phyloP scores from a whole-genome alignment of 805 yeast species.

The Jamesozyma gamospora region DNA sequence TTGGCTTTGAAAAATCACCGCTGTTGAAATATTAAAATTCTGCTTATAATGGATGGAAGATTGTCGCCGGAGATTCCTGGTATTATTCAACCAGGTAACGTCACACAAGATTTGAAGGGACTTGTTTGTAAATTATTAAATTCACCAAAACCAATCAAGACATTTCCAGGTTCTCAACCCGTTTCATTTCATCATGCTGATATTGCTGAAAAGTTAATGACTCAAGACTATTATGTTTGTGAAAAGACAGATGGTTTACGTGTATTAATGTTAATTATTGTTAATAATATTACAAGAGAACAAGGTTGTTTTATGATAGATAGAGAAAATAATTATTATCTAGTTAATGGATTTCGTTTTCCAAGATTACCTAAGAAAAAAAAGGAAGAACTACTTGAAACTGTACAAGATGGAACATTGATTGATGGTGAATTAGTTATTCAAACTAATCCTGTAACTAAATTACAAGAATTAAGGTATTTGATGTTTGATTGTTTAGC shows the following conservation, averaged over 20 bases:
- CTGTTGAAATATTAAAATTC: too few species aligned
- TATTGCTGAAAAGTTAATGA: constrained; percentile 46
- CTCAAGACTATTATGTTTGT: constrained; percentile 84
- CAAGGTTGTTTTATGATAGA: constrained; percentile 87
- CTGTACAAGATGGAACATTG: constrained; percentile 77
- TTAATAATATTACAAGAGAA: constrained; percentile 58
- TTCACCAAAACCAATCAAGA: constrained; percentile 37
- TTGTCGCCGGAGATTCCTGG: constrained; percentile 86
- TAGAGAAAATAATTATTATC: constrained; percentile 76
- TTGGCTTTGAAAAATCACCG: too few species aligned
- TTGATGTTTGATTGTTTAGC: constrained; percentile 88
- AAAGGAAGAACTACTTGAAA: constrained; percentile 27
- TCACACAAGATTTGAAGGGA: constrained; percentile 54
- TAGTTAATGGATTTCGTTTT: constrained; percentile 76
- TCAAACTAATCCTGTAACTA: constrained; percentile 46
- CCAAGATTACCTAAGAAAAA: constrained; percentile 40
- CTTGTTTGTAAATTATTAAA: constrained; percentile 57
- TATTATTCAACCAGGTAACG: constrained; percentile 58
- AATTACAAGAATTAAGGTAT: constrained; percentile 59
- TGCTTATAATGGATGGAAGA: constrained; percentile 23
- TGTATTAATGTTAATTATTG: constrained; percentile 59
- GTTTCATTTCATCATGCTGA: constrained; percentile 77
- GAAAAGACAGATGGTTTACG: constrained; percentile 93
- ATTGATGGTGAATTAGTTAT: constrained; percentile 91
- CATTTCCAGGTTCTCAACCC: constrained; percentile 92